Base-by-base conservation (phyloP, 1,284 basidiomycete species). In the Puccinia polysora region DNA sequence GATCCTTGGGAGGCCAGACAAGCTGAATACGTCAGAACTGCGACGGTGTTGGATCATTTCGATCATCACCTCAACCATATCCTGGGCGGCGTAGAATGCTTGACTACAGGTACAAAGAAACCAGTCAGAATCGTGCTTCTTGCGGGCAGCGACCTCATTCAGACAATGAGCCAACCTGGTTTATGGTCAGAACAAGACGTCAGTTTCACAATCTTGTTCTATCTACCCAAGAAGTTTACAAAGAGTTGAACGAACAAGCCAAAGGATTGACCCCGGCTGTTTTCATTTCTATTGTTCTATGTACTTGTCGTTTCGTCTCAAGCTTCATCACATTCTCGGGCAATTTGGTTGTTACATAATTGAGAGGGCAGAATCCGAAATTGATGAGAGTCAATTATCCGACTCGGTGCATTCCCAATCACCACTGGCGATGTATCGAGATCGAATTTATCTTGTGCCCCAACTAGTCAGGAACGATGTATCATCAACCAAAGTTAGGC, bases 121-220 rank as follows among this genome's bases (percentile, higher is more conserved):
- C 67, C 55, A 25, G 81, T 82, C 75, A 83, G 84, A 77, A 85
- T 97, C 76, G 94, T 98, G 89, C 86, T 99, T 32, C 86, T 99
- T 65, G 96, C 96, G 2, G 96, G 95, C 43, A 94, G 91, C 28
- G 95, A 99, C 81, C 84, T 99, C 76, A 98, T 98, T 79, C 88
- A 92, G 79, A 96, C 92, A 64, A 97, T 98, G 88, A 91, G 90
- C 76, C 92, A 97, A 81, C 92, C 92, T n/a, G 96, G 96, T 15
- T 93, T 99, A 25, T 99, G 96, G 96, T 88, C 89, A 65, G 88
- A 93, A 77, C 85, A 86, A 73, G 96, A 99, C 85, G 90, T 94
- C 76, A 79, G 87, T 83, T 47, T 73, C 25, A 12, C 12, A 59
- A 38, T 23, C 40, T 49, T 49, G 15, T 14, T 65, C 20, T 45